Evolutionary conservation across 768 basidiomycete genomes (phyloP).

Genomic region (Dacryopinax spathularia): DNA sequence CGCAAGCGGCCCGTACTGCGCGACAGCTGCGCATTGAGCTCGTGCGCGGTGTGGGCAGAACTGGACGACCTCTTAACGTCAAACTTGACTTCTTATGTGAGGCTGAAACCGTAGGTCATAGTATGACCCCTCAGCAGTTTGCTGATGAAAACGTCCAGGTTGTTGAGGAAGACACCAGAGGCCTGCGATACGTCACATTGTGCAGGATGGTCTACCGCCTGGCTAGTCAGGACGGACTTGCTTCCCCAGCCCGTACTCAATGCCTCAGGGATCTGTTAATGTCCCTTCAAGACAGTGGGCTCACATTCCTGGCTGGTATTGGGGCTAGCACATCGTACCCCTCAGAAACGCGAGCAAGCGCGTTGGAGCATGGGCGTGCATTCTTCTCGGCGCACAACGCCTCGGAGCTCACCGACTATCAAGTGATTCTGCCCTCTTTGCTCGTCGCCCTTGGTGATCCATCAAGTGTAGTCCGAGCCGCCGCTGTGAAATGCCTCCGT

Average conservation of each 20-base stretch:
- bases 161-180: conserved; percentile 16
- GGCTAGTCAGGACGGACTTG: conserved; percentile 41
- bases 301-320: conserved; percentile 68
- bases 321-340: conserved; percentile 28
- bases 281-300: conserved; percentile 49
- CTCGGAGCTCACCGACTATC: conserved; percentile 52
- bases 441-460: conserved; percentile 44
- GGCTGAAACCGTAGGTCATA: background rate
- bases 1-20: conserved; percentile 12
- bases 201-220: conserved; percentile 52
- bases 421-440: conserved; percentile 58
- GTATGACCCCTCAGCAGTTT: background rate
- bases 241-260: conserved; percentile 37
- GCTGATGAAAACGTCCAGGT: background rate
- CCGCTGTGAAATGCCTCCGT: conserved; percentile 43
- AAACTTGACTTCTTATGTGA: background rate
- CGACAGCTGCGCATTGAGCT: conserved; percentile 14
- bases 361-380: conserved; percentile 61
- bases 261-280: conserved; percentile 54
- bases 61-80: conserved; percentile 10
- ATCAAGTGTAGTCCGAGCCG: conserved; percentile 32
- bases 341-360: conserved; percentile 13
- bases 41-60: conserved; percentile 14
- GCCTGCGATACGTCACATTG: conserved; percentile 40
- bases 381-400: conserved; percentile 61